Conservation (phyloP, 2,329 filamentous ascomycete species). For the Penicillium occitanis region DNA sequence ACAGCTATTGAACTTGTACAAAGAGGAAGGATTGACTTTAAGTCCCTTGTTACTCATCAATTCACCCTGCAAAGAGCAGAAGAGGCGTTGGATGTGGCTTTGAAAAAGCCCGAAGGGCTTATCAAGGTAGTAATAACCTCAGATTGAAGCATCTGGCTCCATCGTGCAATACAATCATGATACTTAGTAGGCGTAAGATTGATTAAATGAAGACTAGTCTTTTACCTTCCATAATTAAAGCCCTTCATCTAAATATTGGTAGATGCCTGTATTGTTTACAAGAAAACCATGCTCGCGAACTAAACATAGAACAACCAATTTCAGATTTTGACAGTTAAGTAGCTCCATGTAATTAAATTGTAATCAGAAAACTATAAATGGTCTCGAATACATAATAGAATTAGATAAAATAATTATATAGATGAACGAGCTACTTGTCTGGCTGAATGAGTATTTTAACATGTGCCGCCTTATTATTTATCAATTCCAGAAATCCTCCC, state of each 20-base stretch:
- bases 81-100: not conserved
- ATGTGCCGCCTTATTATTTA: conserved; percentile 12
- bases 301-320: no score
- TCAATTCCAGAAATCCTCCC: conserved; percentile 36
- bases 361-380: not conserved
- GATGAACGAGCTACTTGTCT: not conserved
- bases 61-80: not conserved
- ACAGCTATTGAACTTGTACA: not conserved
- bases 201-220: no score
- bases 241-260: no score
- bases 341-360: no score
- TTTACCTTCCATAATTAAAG: no score
- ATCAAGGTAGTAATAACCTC: no score
- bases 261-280: no score
- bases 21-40: not conserved
- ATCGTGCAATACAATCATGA: not conserved
- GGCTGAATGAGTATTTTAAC: conserved; percentile 14
- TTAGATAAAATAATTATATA: not conserved
- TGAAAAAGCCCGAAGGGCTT: not conserved
- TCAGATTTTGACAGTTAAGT: not conserved
- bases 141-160: not conserved
- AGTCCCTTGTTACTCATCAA: not conserved
- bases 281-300: no score
- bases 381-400: not conserved
- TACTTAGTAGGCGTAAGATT: no score